Conservation (phyloP, 1,139 yeast genomes). For the Zhuliangozyma parablackwelliae region DNA sequence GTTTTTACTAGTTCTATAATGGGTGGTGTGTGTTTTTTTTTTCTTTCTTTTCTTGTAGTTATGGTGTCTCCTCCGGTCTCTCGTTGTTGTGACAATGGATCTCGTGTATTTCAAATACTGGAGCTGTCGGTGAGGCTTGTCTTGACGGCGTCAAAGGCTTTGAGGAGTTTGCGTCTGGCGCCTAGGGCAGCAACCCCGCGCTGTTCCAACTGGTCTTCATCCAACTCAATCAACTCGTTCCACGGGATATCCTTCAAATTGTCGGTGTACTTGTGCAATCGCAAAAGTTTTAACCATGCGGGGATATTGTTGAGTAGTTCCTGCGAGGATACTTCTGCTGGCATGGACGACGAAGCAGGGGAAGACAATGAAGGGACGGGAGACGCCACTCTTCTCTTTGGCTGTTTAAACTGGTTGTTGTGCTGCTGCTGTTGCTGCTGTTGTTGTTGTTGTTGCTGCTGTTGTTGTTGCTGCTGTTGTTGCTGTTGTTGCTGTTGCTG, state of each 20-base stretch:
- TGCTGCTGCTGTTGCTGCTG: neutral
- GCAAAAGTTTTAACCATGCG: conserved; percentile 82
- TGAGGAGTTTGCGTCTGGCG: conserved; percentile 85
- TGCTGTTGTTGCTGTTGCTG: conserved; percentile 8
- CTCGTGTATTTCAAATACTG: no score
- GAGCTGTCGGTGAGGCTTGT: no score
- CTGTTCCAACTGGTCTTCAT: conserved; percentile 64
- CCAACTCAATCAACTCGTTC: conserved; percentile 70
- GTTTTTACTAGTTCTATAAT: no score
- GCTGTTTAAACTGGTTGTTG: no score
- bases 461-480: conserved; percentile 4
- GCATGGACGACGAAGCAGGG: conserved; percentile 40
- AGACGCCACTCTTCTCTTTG: no score
- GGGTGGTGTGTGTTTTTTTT: no score
- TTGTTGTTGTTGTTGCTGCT: conserved; percentile 7
- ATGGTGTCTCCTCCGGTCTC: no score
- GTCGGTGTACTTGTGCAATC: conserved; percentile 91
- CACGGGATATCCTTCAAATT: conserved; percentile 72
- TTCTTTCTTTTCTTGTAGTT: no score
- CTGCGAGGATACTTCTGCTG: conserved; percentile 60
- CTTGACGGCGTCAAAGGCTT: conserved; percentile 77
- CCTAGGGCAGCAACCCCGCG: conserved; percentile 92
- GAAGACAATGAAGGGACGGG: no score
- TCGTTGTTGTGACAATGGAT: no score
- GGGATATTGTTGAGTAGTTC: conserved; percentile 75